Base-by-base conservation (phyloP, 139 green algal genomes). In the Trebouxia sp. region DNA sequence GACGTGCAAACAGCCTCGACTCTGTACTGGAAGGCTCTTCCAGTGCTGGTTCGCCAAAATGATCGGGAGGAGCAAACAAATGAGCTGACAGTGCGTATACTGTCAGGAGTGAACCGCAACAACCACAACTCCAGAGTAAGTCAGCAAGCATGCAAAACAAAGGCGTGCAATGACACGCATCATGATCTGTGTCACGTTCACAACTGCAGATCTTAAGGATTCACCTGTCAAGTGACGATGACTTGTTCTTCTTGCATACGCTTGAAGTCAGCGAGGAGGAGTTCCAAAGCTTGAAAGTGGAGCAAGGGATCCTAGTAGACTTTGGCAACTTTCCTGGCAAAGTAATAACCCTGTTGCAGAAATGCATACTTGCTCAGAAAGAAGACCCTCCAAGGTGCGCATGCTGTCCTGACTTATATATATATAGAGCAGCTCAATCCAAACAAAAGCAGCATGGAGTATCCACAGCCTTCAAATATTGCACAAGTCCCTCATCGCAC, bases 221-320 rank as follows among this genome's bases (percentile, higher is more conserved):
- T 5, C 91, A 94, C 39, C 74, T 97, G 1, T 94, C 91, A 24
- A 94, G 86, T 78, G 94, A 97, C 35, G 84, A 83, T 4, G 93
- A 97, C 76, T 75, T 89, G 15, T 85, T 85, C 51, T 91, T 96
- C 58, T 82, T 98, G 66, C 92, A 97, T 75, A 91, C 90, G 4
- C 74, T 98, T 42, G 95, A 98, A 53, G 90, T 98, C 20, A 92
- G 76, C 32, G 95, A 98, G 87, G 92, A 98, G 66, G 93, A 97
- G 35, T 98, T 96, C 43, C 86, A 92, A 65, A 81, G 75, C 26
- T 79, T 98, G 0, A 96, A 96, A 79, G 83, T 85, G 30, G 93
- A 98, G 56, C 94, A 98, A 85, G 89, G 90, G 80, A 96, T 98
- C 70, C 86, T 97, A 2, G 95, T 98, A 10, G 95, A 98, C 82